phyloP scores from a whole-genome alignment of 192 early-diverging fungal genomes.

The Glomus cerebriforme region DNA sequence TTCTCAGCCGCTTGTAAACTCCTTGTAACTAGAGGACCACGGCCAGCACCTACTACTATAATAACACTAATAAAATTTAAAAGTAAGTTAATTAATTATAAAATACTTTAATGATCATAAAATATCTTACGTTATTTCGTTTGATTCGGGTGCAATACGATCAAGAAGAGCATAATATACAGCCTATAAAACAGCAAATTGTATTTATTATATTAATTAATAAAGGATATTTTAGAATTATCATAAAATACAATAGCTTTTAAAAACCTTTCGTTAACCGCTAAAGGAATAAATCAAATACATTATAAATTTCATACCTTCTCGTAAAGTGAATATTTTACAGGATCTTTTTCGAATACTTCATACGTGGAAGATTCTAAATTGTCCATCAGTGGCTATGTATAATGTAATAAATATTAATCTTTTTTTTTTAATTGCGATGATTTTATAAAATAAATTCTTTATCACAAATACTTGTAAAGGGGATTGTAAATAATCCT shows the following conservation, averaged over 20 bases:
- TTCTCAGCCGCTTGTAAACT: slow-evolving; percentile 75
- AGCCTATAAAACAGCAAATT: slow-evolving; percentile 36
- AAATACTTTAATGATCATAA: background rate
- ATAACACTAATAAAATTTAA: slow-evolving; percentile 57
- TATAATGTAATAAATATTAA: background rate
- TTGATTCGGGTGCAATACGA: slow-evolving; percentile 39
- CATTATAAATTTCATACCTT: slow-evolving; percentile 43
- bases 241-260: background rate
- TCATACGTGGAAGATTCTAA: slow-evolving; percentile 93
- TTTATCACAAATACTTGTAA: slow-evolving; percentile 48
- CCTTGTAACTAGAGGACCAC: slow-evolving; percentile 91
- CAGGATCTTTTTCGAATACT: slow-evolving; percentile 92
- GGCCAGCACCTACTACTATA: slow-evolving; percentile 93
- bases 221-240: background rate
- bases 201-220: background rate
- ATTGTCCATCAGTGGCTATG: slow-evolving; percentile 92
- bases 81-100: slow-evolving; percentile 28
- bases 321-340: slow-evolving; percentile 94
- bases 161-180: slow-evolving; percentile 61
- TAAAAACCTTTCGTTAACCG: too few species aligned
- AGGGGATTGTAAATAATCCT: slow-evolving; percentile 87
- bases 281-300: background rate
- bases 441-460: background rate
- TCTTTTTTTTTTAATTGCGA: background rate
- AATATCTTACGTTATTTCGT: slow-evolving; percentile 32